Conservation (phyloP, 495 filamentous ascomycete genomes). For the Pyronema omphalodes region DNA sequence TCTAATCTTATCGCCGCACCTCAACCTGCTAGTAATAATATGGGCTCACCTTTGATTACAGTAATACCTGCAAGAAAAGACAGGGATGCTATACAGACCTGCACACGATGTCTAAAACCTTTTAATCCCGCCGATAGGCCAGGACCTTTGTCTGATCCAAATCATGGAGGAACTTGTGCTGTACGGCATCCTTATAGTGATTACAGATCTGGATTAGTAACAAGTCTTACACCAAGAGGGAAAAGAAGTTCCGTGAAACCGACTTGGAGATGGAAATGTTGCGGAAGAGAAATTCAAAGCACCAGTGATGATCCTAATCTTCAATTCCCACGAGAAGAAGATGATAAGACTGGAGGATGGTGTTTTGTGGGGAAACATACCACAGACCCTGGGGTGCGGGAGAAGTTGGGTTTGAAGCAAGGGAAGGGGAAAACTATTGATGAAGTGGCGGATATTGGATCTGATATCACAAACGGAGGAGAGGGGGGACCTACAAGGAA, state of each 20-base stretch:
- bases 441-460: conserved; percentile 14
- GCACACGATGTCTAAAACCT: conserved; percentile 19
- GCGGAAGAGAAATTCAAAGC: conserved; percentile 20
- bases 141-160: conserved; percentile 20
- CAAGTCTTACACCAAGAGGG: conserved; percentile 10
- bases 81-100: conserved; percentile 13
- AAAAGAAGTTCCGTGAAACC: conserved; percentile 21
- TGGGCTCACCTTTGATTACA: not conserved
- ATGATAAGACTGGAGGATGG: conserved; percentile 22
- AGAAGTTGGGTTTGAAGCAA: conserved; percentile 21
- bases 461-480: conserved; percentile 7
- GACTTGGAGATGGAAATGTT: conserved; percentile 23
- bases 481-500: conserved; percentile 1
- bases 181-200: conserved; percentile 21
- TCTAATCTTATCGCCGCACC: not conserved
- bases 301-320: conserved; percentile 15
- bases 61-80: not conserved
- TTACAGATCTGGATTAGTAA: conserved; percentile 16
- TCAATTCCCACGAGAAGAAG: conserved; percentile 18
- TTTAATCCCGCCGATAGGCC: conserved; percentile 21
- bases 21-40: not conserved
- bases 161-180: conserved; percentile 18
- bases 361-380: conserved; percentile 23
- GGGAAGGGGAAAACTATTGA: conserved; percentile 21
- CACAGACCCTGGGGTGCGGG: conserved; percentile 18